Evolutionary conservation across 768 basidiomycete genomes (phyloP), one percentile per base, ranked within the genome.

Genomic region (Phaeotremella skinneri): DNA sequence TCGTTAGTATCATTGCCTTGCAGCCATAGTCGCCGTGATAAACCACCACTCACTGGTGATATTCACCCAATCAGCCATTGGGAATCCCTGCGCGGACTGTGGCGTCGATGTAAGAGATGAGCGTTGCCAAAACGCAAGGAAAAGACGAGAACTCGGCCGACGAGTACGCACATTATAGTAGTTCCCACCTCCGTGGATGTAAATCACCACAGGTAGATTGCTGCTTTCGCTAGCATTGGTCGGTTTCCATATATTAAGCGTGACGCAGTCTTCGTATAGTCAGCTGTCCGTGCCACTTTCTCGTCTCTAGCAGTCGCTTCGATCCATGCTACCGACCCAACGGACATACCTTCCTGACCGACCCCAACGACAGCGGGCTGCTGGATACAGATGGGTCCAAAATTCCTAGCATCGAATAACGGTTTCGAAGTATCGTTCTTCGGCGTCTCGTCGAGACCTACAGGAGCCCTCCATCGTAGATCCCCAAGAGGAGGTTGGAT

Each of bases 401-500:
- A 83, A 52, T 76, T 78, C 49, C 80, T 63, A 26, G 81, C 81
- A 64, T 82, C 81, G 14, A 72, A 66, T 4, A 81, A 73, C 16
- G 59, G 52, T 25, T 59, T 58, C 26, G 63, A 45, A 4, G 25
- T 58, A 13, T 66, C 64, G 13, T 63, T 61, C 37, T 63, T 58
- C 21, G 56, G 37, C 7, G 21, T 29, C 34, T 63, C 62, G 34
- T 81, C 68, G 30, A 82, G 65, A 45, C 60, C 58, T 20, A 62
- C 65, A 0, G 81, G 80, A 16, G 78, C 78, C 42, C 80, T 64
- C 53, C 84, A 78, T 29, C 84, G 79, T 23, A 83, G 62, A 31
- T 78, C 58, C 2, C 82, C 83, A 30, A 83, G 53, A 16, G 84
- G 84, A 7, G 83, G 81, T 59, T 84, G 79, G 29, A 82, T 83